phyloP scores from a whole-genome alignment of 108 stramenopile genomes.

The Craspedostauros australis region DNA sequence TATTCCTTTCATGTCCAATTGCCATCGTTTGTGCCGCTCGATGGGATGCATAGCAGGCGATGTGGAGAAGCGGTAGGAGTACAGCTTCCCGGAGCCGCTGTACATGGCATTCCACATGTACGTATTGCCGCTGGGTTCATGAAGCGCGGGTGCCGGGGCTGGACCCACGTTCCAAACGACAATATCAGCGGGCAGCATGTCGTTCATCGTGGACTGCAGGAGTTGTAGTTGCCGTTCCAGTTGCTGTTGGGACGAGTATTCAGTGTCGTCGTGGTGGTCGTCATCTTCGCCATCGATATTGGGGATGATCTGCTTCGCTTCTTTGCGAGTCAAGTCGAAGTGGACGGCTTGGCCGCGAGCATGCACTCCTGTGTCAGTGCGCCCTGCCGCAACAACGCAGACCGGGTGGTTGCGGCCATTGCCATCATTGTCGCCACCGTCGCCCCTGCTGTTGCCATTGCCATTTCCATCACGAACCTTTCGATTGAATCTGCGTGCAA shows the following conservation, averaged over 20 bases:
- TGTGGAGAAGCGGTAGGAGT: constrained; percentile 63
- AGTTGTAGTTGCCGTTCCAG: background rate
- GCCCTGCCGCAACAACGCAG: constrained; percentile 67
- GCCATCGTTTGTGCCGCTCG: constrained; percentile 58
- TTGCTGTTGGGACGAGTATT: background rate
- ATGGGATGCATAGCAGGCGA: constrained; percentile 50
- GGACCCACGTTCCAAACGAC: constrained; percentile 38
- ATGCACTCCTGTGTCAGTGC: constrained; percentile 82
- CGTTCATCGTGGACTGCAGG: constrained; percentile 48
- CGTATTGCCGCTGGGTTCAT: constrained; percentile 5
- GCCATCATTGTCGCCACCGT: background rate
- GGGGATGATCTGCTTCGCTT: constrained; percentile 4
- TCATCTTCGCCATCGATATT: background rate
- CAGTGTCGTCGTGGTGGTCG: constrained; percentile 1
- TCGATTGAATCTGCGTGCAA: background rate
- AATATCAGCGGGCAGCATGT: constrained; percentile 57
- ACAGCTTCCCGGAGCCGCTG: constrained; percentile 51
- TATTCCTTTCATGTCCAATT: constrained; percentile 26
- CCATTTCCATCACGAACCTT: background rate
- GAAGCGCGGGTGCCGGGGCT: constrained; percentile 15
- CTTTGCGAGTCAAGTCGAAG: constrained; percentile 55
- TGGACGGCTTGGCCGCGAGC: constrained; percentile 82
- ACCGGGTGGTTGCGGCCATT: constrained; percentile 10
- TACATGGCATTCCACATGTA: constrained; percentile 64
- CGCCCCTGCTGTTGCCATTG: constrained; percentile 2